Base-by-base conservation (phyloP, 2,329 filamentous ascomycete genomes). In the Geoglossum cookeanum region DNA sequence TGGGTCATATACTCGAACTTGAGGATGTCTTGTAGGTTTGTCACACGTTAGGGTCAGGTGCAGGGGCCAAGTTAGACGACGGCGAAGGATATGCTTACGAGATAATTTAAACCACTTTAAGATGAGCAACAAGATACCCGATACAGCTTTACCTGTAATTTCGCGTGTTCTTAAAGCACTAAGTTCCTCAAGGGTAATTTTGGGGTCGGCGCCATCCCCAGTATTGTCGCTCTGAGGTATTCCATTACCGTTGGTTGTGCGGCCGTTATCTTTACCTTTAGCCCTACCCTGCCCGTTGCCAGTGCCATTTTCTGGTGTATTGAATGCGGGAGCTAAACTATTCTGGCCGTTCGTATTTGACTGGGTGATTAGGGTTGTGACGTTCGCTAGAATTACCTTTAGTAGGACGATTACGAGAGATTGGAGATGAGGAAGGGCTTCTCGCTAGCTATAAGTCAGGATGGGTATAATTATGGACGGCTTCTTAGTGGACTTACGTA, bases 1-100 rank as follows among this genome's bases (percentile, higher is more conserved):
- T 98, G 92, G 0, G 89, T 91, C 65, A 98, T 74, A 65, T 96
- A 97, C 70, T 98, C 92, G 63, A 92, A 96, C 67, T 96, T 95
- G 62, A 98, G 74, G 32, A 97, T 79, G 67, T 98, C 88, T 94
- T 53, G 4, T 3, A 49, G 3, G 13, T 17, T 45, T 45, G 7
- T 17, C 11, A 15, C 13, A 11, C 9, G 52, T 45, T 55, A 45
- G 44, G 22, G 30, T 3, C 7, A 5, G 5, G 32, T 35, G 33
- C 32, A 45, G 13, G 13, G 22, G 32, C 2, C 39, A 7, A 55
- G 22, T 9, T 27, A 8, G 6, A 44, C n/a, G 3, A 37, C 22
- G 30, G 30, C 37, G 37, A 32, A 42, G n/a, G 17, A 9, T 47
- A 37, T 37, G 74, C 87, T 74, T 74, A 94, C 88, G 92, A 58